Base-by-base conservation (phyloP, 352 stramenopile genomes). In the Phytopythium chamaehyphon region DNA sequence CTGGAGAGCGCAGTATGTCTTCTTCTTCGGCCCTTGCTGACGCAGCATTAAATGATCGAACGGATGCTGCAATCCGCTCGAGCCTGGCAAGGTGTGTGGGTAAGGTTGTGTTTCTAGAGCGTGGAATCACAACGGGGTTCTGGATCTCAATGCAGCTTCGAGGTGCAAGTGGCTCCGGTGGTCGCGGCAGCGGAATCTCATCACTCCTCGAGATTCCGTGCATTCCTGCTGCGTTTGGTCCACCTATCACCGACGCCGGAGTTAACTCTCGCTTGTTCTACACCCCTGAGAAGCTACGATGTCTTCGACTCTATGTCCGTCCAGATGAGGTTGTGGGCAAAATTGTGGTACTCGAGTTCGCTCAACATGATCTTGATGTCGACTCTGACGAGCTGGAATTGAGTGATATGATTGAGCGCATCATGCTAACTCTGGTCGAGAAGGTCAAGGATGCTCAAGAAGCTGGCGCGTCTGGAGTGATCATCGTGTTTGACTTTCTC, bases 381-480 rank as follows among this genome's bases (percentile, higher is more conserved):
- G 73, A 83, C 15, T 49, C 62, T 3, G 69, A 84, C 6, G 66
- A 78, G 6, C 50, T 89, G 5, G 76, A 89, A 31, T 47, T 84
- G 26, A 64, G 56, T 42, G 73, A 83, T 18, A 79, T 87, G 42
- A 83, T 90, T 47, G 55, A 48, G 10, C 66, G 76, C 33, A 71
- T 88, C 26, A 88, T 90, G 77, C 55, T 73, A 26, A 77, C 71
- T 14, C 59, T 90, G 3, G 71, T 90, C n/a, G 74, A 75, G 23
- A 83, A 85, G 14, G 73, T 88, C 45, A 87, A 87, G 23, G 80
- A 90, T 46, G 77, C 80, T 2, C 80, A 90, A 26, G 65, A 76
- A 10, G 63, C 71, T 6, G 77, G 77, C 1, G 80, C 80, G 2
- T 54, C 73, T 1, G 77, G 62, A 1, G 77, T 87, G 9, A 50